Evolutionary conservation across 1,284 basidiomycete genomes (phyloP), one percentile per base, ranked within the genome.

Genomic region (Tilletia walkeri): DNA sequence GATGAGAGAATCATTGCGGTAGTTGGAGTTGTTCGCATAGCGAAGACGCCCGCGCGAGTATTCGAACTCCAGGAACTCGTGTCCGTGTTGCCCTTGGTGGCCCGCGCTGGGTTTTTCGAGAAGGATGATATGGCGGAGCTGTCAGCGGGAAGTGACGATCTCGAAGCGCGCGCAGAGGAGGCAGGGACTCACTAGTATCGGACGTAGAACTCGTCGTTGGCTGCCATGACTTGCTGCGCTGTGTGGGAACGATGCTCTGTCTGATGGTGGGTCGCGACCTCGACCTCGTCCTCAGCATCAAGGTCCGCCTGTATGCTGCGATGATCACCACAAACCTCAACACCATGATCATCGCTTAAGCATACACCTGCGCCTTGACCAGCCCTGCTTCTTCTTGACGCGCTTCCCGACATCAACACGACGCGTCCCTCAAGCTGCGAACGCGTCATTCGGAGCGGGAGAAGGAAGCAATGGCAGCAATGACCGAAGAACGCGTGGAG

Each of bases 1-100:
- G 84, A 99, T 97, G 69, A 99, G 86, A 83, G 91, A 92, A 86
- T 99, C 96, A 81, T 97, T 98, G 65, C 95, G 88, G 86, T 99
- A 99, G 86, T 99, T 99, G 24, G 94, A 97, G 88, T 99, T 99
- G 88, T 99, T 97, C 73, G 96, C 95, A 84, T 99, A 99, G 78
- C 95, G 89, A 75, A 99, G 88, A 71, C 95, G 90, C 7, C 95
- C 96, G 85, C 95, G 91, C 12, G 92, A 92, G 86, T 97, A 97
- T 86, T 99, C 95, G 82, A 98, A 99, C 85, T 99, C 96, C 66
- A 99, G 88, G 84, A 99, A 99, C 75, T 84, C 83, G 67, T 84
- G 83, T 0, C 83, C 83, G 66, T 84, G 80, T 65, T 77, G 61
- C 4, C 81, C 81, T 66, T 81, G 77, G 59, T 83, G 81, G 10